These are phyloP conservation scores for Murraya paniculata DNA, from an alignment of 345 rosid genomes.

Conservation along the genomic window DNA sequence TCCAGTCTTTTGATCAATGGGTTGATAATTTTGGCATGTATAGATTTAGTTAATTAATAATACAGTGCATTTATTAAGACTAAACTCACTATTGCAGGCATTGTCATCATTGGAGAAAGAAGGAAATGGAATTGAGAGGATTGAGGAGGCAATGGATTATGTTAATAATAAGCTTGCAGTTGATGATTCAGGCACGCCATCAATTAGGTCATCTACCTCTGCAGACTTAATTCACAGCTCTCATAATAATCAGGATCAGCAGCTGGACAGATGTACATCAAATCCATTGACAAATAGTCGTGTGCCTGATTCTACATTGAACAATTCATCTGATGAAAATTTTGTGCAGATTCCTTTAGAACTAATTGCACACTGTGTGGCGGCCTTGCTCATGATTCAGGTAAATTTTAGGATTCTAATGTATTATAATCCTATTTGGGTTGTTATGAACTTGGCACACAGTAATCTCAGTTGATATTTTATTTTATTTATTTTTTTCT, in stretches of 20 bases:
- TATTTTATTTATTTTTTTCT: background rate
- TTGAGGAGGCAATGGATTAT: constrained; percentile 65
- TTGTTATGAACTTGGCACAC: background rate
- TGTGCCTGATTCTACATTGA: constrained; percentile 32
- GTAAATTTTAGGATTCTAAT: constrained; percentile 22
- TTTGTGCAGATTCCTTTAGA: constrained; percentile 55
- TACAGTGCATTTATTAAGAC: background rate
- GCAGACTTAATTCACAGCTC: constrained; percentile 28
- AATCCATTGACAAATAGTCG: constrained; percentile 29
- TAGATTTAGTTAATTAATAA: background rate
- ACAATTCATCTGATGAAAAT: constrained; percentile 29
- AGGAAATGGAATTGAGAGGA: constrained; percentile 36
- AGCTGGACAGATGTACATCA: constrained; percentile 21
- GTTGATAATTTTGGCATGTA: background rate
- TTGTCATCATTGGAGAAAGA: constrained; percentile 42
- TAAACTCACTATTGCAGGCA: constrained; percentile 44
- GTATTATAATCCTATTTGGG: background rate
- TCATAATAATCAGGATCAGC: constrained; percentile 39
- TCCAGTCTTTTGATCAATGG: background rate
- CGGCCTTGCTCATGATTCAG: constrained; percentile 81
- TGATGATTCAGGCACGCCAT: constrained; percentile 28
- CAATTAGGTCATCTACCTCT: constrained; percentile 22
- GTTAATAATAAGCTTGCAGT: constrained; percentile 51
- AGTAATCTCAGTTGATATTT: too few relatives aligned
- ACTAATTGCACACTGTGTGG: constrained; percentile 62